Conservation (phyloP, 306 rosid genomes). For the Cucumis hystrix region DNA sequence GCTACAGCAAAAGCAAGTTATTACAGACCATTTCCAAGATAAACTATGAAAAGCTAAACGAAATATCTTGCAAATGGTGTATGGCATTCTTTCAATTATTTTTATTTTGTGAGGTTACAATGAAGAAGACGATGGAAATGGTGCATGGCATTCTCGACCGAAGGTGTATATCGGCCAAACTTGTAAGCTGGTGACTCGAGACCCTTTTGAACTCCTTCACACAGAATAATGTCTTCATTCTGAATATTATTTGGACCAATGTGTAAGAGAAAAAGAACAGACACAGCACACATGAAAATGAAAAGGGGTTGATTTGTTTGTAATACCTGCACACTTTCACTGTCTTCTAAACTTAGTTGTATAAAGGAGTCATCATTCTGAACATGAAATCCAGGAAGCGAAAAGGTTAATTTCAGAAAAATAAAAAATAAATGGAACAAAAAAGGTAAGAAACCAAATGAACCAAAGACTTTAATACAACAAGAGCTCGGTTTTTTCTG, state of each 20-base stretch:
- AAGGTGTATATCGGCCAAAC: constrained; percentile 71
- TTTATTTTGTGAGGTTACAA: constrained; percentile 23
- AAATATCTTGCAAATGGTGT: too few species aligned
- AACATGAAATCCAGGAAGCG: background rate
- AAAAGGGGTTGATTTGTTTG: background rate
- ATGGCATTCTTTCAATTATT: too few species aligned
- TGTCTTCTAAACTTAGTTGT: constrained; percentile 57
- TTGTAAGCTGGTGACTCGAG: constrained; percentile 65
- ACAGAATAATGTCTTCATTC: constrained; percentile 63
- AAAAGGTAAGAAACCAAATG: background rate
- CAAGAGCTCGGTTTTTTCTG: background rate
- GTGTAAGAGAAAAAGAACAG: background rate
- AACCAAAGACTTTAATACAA: background rate
- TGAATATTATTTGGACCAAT: constrained; percentile 10
- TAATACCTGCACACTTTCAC: constrained; percentile 79
- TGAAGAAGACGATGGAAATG: constrained; percentile 72
- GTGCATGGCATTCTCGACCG: constrained; percentile 81
- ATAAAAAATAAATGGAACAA: background rate
- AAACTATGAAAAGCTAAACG: too few species aligned
- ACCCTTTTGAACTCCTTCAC: constrained; percentile 82
- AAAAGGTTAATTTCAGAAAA: too few species aligned
- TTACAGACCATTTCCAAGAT: too few species aligned
- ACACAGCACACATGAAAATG: background rate
- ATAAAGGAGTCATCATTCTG: constrained; percentile 55
- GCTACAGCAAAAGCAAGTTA: too few species aligned